These are phyloP conservation scores for Sugiyamaella qingdaonensis DNA, from an alignment of 805 yeast species.

Conservation along the genomic window DNA sequence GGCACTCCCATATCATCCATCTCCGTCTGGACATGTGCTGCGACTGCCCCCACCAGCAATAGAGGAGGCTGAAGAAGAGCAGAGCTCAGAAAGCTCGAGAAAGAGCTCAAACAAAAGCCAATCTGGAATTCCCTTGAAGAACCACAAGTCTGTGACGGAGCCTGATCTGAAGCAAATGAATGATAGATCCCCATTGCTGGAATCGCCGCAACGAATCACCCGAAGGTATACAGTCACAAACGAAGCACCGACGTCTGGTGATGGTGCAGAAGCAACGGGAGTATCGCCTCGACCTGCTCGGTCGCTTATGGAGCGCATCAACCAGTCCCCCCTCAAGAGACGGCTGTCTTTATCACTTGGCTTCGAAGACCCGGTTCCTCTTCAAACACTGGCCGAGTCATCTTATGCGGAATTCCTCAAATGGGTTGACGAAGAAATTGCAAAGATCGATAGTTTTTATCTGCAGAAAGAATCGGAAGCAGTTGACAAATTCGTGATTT, in stretches of 20 bases:
- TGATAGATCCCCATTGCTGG: conserved; percentile 27
- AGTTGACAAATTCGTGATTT: conserved; percentile 51
- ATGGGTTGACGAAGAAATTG: conserved; percentile 64
- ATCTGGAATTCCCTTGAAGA: conserved; percentile 6
- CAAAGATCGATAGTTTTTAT: conserved; percentile 60
- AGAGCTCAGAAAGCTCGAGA: too few species aligned
- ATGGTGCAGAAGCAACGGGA: background rate
- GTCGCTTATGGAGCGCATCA: conserved; percentile 1
- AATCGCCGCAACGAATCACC: background rate
- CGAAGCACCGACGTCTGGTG: too few species aligned
- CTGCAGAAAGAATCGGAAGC: conserved; percentile 56
- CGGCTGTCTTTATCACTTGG: conserved; percentile 11
- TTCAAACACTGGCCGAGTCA: conserved; percentile 22
- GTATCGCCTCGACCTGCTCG: background rate
- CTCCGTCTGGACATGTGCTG: conserved; percentile 4
- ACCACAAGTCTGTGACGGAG: conserved; percentile 2
- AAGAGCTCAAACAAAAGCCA: conserved; percentile 12
- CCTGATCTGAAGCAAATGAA: conserved; percentile 8
- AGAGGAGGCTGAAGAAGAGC: background rate
- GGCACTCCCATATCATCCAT: background rate
- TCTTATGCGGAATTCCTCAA: conserved; percentile 47
- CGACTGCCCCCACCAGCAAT: conserved; percentile 31
- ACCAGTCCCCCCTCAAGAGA: conserved; percentile 1
- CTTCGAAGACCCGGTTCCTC: conserved; percentile 7
- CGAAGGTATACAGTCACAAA: too few species aligned